Evolutionary conservation across 768 basidiomycete genomes (phyloP), one percentile per base, ranked within the genome.

Genomic region (Mycena galopus): DNA sequence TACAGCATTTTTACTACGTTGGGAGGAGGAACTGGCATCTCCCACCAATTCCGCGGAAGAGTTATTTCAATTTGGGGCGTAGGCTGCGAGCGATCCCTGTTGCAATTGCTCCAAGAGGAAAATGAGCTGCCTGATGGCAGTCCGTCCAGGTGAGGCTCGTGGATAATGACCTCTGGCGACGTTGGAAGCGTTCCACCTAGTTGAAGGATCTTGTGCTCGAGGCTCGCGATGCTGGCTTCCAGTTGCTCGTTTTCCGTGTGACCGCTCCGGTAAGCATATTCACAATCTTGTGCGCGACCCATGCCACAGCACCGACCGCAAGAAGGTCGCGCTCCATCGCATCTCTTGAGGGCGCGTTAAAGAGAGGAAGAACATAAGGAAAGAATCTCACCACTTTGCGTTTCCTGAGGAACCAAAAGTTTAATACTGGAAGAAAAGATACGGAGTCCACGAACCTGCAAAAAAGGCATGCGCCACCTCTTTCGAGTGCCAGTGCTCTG

Each of bases 301-400:
- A 82, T 80, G 3, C 81, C 75, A 14, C 78, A 67, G 70, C 87
- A 88, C 58, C 83, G 84, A 9, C 80, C 78, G 63, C 87, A 88
- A 9, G 81, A 77, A 1, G 87, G 87, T 27, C 82, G 78, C 1
- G 57, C 70, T 9, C 87, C 86, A 69, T 88, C 86, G 56, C 87
- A 88, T 75, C 81, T 82, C 87, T 88, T 56, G 11, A 35, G 21
- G 30, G 6, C 37, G 27, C 4, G 39, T 63, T 25, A 64, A 42
- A 8, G 30, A 19, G 16, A 63, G 8, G 55, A n/a, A 67, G 6
- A 47, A 25, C 30, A 39, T 25, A 30, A 27, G n/a, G n/a, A 50
- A 29, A 14, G 35, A n/a, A 58, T 2, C 69, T 23, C 60, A 61
- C 70, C 47, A 56, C 64, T 66, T 71, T 71, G 2, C 58, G 58